Conservation (phyloP, 768 basidiomycete species). For the Rhodotorula paludigena region DNA sequence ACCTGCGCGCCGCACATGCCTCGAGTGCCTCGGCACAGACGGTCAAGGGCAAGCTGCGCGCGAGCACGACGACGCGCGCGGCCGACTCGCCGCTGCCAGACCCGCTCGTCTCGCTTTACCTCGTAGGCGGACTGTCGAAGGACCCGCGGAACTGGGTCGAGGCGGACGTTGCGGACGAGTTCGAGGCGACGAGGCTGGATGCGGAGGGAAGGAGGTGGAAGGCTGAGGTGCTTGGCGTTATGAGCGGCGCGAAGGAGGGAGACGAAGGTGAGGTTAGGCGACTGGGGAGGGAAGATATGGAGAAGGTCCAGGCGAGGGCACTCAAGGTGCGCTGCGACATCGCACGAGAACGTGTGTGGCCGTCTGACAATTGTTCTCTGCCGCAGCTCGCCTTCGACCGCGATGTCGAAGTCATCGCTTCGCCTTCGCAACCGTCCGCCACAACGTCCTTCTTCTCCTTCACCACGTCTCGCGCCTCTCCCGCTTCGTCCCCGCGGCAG, state of each 20-base stretch:
- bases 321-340: slow-evolving; percentile 67
- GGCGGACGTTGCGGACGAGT: slow-evolving; percentile 61
- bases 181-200: slow-evolving; percentile 65
- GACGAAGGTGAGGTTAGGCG: slow-evolving; percentile 49
- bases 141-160: slow-evolving; percentile 85
- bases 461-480: slow-evolving; percentile 18
- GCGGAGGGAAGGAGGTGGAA: slow-evolving; percentile 82
- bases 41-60: no score
- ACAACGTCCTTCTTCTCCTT: slow-evolving; percentile 91
- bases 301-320: slow-evolving; percentile 83
- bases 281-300: slow-evolving; percentile 76
- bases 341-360: no score
- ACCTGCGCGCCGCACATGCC: not conserved
- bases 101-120: slow-evolving; percentile 44
- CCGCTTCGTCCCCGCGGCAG: slow-evolving; percentile 2
- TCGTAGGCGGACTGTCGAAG: slow-evolving; percentile 66
- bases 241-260: slow-evolving; percentile 65
- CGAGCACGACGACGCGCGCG: no score
- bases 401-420: slow-evolving; percentile 89
- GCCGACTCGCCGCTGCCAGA: no score
- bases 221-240: slow-evolving; percentile 83
- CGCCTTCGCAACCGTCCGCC: slow-evolving; percentile 86
- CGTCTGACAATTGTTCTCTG: slow-evolving; percentile 16
- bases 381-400: slow-evolving; percentile 78
- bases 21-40: not conserved